Percentiles rank a stretch among this genome's conserved stretches.
Conservation (phyloP, 148 eudicot genomes). For the Limonium bicolor region DNA sequence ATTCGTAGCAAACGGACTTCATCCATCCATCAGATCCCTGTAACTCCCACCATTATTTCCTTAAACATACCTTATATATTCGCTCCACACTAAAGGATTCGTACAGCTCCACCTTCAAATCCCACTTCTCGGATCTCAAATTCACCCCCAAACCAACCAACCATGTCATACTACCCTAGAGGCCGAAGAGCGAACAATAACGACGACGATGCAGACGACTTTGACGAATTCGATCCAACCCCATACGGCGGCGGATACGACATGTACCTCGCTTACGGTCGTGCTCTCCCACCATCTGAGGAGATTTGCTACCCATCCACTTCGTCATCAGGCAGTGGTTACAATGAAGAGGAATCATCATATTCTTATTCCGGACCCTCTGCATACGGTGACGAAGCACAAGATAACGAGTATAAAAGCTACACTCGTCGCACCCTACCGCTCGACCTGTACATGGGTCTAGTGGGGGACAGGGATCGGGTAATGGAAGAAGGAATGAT, state of each 20-base stretch:
- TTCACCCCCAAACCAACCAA: no score
- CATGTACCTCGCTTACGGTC: slow-evolving; percentile 59
- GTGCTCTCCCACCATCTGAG: slow-evolving; percentile 55
- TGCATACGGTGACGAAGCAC: slow-evolving; percentile 58
- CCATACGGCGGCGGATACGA: slow-evolving; percentile 93
- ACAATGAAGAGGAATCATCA: slow-evolving; percentile 50
- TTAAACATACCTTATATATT: no score
- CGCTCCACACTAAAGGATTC: no score
- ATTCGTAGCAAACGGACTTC: no score
- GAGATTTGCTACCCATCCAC: slow-evolving; percentile 67
- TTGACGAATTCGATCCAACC: slow-evolving; percentile 66
- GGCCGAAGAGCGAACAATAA: slow-evolving; percentile 43
- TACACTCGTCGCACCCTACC: slow-evolving; percentile 40
- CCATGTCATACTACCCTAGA: slow-evolving; percentile 75
- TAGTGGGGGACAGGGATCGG: no score
- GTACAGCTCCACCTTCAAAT: no score
- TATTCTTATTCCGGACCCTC: slow-evolving; percentile 51
- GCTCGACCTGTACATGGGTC: no score
- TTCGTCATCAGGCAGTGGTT: slow-evolving; percentile 7
- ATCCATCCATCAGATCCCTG: no score
- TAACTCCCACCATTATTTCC: no score
- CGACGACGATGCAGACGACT: slow-evolving; percentile 37
- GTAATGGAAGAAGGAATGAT: no score
- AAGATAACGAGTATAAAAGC: slow-evolving; percentile 68
- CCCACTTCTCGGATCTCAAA: no score